These are phyloP conservation scores for Hypoxylon rickii DNA, from an alignment of 495 filamentous ascomycete species.

Conservation along the genomic window DNA sequence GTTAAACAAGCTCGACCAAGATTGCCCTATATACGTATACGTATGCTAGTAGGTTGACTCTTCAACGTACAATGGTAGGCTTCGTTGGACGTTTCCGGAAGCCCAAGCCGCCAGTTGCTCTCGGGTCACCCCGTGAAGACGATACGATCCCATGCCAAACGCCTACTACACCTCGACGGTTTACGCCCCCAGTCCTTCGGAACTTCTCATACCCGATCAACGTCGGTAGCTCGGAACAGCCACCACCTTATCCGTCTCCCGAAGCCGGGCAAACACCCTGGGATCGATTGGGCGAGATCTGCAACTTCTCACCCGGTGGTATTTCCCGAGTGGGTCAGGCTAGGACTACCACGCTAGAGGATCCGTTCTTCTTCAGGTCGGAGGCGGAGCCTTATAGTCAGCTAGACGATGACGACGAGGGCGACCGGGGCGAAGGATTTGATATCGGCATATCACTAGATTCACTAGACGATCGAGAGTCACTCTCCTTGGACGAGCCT, in stretches of 20 bases:
- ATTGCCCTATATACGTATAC: not conserved
- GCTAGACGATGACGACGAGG: constrained; percentile 13
- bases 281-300: constrained; percentile 38
- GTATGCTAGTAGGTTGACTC: not conserved
- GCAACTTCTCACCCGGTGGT: constrained; percentile 29
- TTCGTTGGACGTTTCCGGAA: constrained; percentile 37
- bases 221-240: constrained; percentile 8
- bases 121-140: constrained; percentile 22
- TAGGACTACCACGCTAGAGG: constrained; percentile 22
- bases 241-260: constrained; percentile 4
- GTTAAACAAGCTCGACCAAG: too few relatives aligned
- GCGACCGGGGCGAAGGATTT: constrained; percentile 6
- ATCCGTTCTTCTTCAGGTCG: constrained; percentile 37
- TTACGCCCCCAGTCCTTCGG: constrained; percentile 30
- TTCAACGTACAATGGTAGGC: constrained; percentile 35
- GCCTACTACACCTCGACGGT: constrained; percentile 4
- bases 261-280: constrained; percentile 23
- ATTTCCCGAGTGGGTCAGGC: constrained; percentile 14
- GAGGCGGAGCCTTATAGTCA: constrained; percentile 23
- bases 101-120: constrained; percentile 26
- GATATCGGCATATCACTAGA: constrained; percentile 5
- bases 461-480: constrained; percentile 7
- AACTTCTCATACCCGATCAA: constrained; percentile 41
- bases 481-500: constrained; percentile 10
- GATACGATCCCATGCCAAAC: constrained; percentile 2